A percentile compares a stretch with the other conserved stretches of the same genome.
These are phyloP conservation scores for Iris macrosiphon DNA, from an alignment of 106 monocot species.

Conservation along the genomic window DNA sequence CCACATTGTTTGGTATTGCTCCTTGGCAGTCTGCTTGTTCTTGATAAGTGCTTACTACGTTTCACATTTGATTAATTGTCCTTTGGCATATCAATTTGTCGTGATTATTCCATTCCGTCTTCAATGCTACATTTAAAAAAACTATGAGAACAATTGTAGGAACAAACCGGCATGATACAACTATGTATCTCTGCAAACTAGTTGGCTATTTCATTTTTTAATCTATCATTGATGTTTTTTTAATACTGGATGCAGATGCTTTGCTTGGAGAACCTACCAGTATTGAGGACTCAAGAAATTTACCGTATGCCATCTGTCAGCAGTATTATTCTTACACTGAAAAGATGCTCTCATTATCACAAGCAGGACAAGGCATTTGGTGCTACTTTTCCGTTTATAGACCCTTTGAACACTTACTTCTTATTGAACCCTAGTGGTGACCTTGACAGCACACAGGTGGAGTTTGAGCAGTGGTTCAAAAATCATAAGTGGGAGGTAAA, in stretches of 20 bases:
- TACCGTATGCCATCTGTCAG: slow-evolving; percentile 89
- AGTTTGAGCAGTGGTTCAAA: slow-evolving; percentile 74
- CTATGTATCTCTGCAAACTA: too few relatives aligned
- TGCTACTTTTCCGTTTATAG: slow-evolving; percentile 38
- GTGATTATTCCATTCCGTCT: too few relatives aligned
- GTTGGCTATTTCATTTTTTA: not conserved
- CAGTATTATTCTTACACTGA: slow-evolving; percentile 39
- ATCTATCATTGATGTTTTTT: not conserved
- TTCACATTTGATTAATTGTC: not conserved
- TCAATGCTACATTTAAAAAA: too few relatives aligned
- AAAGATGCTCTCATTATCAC: slow-evolving; percentile 15
- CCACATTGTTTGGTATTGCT: too few relatives aligned
- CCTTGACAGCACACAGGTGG: slow-evolving; percentile 48
- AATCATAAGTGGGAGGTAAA: slow-evolving; percentile 57
- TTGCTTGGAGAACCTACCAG: slow-evolving; percentile 81
- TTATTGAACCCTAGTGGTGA: slow-evolving; percentile 83
- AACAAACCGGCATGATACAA: too few relatives aligned
- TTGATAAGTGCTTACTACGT: too few relatives aligned
- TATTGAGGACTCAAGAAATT: slow-evolving; percentile 64
- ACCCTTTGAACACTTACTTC: slow-evolving; percentile 57
- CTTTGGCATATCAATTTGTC: not conserved
- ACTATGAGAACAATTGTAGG: not conserved
- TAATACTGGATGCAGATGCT: slow-evolving; percentile 53
- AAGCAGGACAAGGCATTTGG: not conserved
- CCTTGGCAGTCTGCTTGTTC: too few relatives aligned